phyloP scores from a whole-genome alignment of 176 grass and related monocot species.

The Pontederia paniculata region DNA sequence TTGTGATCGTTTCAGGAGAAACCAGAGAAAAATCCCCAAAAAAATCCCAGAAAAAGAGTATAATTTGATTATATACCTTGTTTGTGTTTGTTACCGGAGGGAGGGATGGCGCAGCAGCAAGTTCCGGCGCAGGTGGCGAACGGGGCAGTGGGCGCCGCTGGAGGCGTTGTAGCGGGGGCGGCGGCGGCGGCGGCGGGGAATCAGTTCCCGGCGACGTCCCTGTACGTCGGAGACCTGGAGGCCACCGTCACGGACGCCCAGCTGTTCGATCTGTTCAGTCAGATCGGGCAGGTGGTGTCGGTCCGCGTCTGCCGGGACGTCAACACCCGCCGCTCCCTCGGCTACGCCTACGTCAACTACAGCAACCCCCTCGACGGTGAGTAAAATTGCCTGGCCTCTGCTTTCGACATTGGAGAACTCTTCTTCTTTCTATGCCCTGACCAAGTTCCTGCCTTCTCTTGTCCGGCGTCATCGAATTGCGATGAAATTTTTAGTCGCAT shows the following conservation, averaged over 20 bases:
- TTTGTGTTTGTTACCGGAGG: background rate
- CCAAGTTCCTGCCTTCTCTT: background rate
- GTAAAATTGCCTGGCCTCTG: background rate
- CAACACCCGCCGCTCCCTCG: conserved; percentile 63
- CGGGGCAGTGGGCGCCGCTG: conserved; percentile 15
- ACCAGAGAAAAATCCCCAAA: too few species aligned
- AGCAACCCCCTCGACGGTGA: conserved; percentile 63
- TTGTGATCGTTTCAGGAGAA: too few species aligned
- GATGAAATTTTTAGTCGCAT: too few species aligned
- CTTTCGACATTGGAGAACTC: too few species aligned
- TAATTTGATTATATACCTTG: too few species aligned
- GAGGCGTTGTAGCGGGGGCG: conserved; percentile 19
- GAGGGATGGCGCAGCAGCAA: background rate
- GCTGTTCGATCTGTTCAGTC: conserved; percentile 83
- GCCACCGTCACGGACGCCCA: conserved; percentile 65
- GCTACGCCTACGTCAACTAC: conserved; percentile 94
- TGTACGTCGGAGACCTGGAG: conserved; percentile 94
- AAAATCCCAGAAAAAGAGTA: too few species aligned
- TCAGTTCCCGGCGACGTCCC: conserved; percentile 56
- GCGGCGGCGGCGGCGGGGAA: conserved; percentile 22
- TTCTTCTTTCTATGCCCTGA: too few species aligned
- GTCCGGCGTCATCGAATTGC: too few species aligned
- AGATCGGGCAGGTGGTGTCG: conserved; percentile 73
- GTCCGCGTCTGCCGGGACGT: conserved; percentile 88
- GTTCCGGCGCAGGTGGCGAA: background rate